phyloP scores from a whole-genome alignment of 108 stramenopile genomes.

The Cyclotella choctawhatcheeana region DNA sequence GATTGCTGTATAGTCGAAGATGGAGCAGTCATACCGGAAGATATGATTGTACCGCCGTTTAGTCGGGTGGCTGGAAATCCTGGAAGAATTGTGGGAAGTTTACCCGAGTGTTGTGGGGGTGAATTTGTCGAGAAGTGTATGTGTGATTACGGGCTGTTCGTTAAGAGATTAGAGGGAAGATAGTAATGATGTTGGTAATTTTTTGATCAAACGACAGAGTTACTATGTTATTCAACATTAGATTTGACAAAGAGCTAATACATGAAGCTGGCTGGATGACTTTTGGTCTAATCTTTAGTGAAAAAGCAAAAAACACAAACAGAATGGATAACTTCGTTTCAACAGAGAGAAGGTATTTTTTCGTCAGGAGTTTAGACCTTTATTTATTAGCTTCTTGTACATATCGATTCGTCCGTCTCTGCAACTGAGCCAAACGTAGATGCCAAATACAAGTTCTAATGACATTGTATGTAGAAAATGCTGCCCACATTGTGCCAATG shows the following conservation, averaged over 20 bases:
- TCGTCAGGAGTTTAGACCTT: too few relatives aligned
- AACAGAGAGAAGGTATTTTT: too few relatives aligned
- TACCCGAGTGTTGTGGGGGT: constrained; percentile 50
- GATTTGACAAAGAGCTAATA: too few relatives aligned
- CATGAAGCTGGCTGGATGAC: too few relatives aligned
- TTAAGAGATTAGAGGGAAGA: constrained; percentile 2
- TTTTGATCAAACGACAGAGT: too few relatives aligned
- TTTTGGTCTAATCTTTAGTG: too few relatives aligned
- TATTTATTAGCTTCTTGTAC: constrained; percentile 3
- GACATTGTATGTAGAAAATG: constrained; percentile 75
- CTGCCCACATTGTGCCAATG: constrained; percentile 70
- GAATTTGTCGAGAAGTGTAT: constrained; percentile 47
- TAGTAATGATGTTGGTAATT: too few relatives aligned
- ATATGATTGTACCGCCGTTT: constrained; percentile 56
- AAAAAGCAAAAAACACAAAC: too few relatives aligned
- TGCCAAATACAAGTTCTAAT: constrained; percentile 49
- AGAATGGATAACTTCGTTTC: too few relatives aligned
- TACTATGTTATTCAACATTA: too few relatives aligned
- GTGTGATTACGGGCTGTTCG: constrained; percentile 40
- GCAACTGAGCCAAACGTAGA: constrained; percentile 41
- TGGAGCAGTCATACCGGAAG: constrained; percentile 33
- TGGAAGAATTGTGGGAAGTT: constrained; percentile 48
- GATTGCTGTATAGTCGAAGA: constrained; percentile 54
- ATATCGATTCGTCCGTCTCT: constrained; percentile 58
- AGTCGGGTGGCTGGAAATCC: constrained; percentile 57